Percentiles rank a stretch among this genome's conserved stretches.
These are phyloP conservation scores for Penicillium maclennaniae DNA, from an alignment of 495 filamentous ascomycete species.

Conservation along the genomic window DNA sequence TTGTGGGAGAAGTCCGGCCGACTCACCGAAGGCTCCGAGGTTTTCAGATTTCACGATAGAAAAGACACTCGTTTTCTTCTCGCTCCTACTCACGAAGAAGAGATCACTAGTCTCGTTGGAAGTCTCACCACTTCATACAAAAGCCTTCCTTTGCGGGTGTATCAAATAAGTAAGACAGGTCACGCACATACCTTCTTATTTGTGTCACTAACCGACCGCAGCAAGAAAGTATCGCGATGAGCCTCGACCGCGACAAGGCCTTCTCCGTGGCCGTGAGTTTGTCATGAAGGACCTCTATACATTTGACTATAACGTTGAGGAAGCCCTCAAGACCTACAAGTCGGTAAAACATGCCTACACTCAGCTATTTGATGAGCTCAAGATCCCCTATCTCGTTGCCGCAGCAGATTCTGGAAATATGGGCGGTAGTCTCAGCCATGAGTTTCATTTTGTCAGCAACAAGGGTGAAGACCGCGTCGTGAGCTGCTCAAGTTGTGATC, in stretches of 20 bases:
- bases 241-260: constrained; percentile 76
- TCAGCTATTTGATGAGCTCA: constrained; percentile 74
- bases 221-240: constrained; percentile 95
- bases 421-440: constrained; percentile 88
- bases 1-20: constrained; percentile 74
- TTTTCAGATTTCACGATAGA: constrained; percentile 78
- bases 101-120: constrained; percentile 79
- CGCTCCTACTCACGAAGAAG: constrained; percentile 94
- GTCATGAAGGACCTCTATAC: constrained; percentile 99
- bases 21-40: constrained; percentile 56
- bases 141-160: constrained; percentile 79
- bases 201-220: constrained; percentile 26
- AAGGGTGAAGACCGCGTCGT: constrained; percentile 85
- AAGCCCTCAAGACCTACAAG: constrained; percentile 73
- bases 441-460: constrained; percentile 80
- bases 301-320: constrained; percentile 65
- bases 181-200: neutral
- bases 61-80: constrained; percentile 72
- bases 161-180: constrained; percentile 72
- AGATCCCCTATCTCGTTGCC: constrained; percentile 77
- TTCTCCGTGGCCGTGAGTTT: constrained; percentile 89
- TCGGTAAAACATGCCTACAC: constrained; percentile 67
- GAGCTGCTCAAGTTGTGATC: constrained; percentile 67
- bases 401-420: constrained; percentile 94
- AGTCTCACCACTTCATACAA: constrained; percentile 78